A percentile compares a stretch with the other conserved stretches of the same genome.
These are phyloP conservation scores for Diaporthe sp. DNA, from an alignment of 2,329 filamentous ascomycete genomes.

Conservation along the genomic window DNA sequence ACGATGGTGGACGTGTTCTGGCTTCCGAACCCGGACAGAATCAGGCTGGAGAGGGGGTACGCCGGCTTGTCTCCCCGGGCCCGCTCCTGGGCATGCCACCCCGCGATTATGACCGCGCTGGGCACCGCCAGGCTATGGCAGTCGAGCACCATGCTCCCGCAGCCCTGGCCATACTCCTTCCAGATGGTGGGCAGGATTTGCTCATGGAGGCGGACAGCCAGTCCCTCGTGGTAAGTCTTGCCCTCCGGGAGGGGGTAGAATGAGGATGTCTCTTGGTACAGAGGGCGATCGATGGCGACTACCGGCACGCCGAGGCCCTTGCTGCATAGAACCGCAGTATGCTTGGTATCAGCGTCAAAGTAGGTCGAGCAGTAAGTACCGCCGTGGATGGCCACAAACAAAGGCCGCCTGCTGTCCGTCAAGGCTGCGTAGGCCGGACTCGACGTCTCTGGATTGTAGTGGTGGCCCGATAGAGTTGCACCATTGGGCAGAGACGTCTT, in stretches of 20 bases:
- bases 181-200: conserved; percentile 42
- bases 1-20: neutral
- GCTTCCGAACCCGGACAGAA: conserved; percentile 44
- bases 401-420: conserved; percentile 32
- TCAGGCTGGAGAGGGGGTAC: conserved; percentile 44
- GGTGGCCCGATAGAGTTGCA: conserved; percentile 32
- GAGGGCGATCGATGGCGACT: conserved; percentile 44
- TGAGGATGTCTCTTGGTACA: conserved; percentile 41
- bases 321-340: conserved; percentile 39
- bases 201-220: conserved; percentile 28
- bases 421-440: neutral
- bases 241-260: conserved; percentile 36
- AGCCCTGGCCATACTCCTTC: conserved; percentile 42
- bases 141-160: conserved; percentile 43
- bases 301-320: conserved; percentile 42
- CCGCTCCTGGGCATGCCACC: conserved; percentile 32
- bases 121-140: conserved; percentile 44
- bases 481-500: conserved; percentile 31
- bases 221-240: conserved; percentile 34
- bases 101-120: conserved; percentile 42
- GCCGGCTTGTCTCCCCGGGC: neutral
- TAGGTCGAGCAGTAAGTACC: conserved; percentile 42
- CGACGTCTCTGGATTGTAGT: conserved; percentile 6
- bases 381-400: conserved; percentile 44
- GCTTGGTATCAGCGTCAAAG: conserved; percentile 43